phyloP scores from a whole-genome alignment of 208 protist species.

The Wallacemonas collosoma region DNA sequence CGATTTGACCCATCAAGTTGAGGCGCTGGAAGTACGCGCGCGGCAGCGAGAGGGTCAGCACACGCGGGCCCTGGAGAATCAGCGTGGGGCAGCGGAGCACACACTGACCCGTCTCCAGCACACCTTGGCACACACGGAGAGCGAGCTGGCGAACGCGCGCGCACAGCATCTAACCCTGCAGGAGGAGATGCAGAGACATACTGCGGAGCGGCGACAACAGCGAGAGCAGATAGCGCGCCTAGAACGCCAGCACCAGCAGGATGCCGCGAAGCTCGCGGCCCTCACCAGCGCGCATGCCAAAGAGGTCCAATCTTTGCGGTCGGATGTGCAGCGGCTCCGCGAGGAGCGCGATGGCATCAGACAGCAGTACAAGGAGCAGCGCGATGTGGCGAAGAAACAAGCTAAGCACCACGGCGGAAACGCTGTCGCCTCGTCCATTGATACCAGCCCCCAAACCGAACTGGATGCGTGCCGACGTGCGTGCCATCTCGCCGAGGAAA shows the following conservation, averaged over 20 bases:
- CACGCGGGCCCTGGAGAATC: not conserved
- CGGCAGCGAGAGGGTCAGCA: not conserved
- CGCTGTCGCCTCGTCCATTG: too few species aligned
- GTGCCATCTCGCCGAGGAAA: constrained; percentile 14
- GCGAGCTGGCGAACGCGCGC: constrained; percentile 17
- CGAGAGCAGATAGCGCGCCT: not conserved
- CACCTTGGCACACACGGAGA: constrained; percentile 14
- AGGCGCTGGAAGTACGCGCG: not conserved
- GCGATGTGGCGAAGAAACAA: not conserved
- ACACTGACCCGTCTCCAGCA: constrained; percentile 16
- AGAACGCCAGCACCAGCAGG: not conserved
- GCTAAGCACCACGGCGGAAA: not conserved
- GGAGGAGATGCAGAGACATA: not conserved
- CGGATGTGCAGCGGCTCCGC: constrained; percentile 8
- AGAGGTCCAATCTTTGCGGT: not conserved
- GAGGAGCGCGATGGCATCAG: not conserved
- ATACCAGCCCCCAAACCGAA: not conserved
- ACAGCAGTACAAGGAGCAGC: not conserved
- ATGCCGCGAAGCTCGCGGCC: not conserved
- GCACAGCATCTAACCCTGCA: constrained; percentile 6
- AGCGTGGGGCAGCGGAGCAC: not conserved
- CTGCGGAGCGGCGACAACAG: not conserved
- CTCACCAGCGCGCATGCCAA: not conserved
- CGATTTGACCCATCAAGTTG: not conserved
- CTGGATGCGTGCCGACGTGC: not conserved